Conservation (phyloP, 257 asterid genomes). For the Penstemon davidsonii region DNA sequence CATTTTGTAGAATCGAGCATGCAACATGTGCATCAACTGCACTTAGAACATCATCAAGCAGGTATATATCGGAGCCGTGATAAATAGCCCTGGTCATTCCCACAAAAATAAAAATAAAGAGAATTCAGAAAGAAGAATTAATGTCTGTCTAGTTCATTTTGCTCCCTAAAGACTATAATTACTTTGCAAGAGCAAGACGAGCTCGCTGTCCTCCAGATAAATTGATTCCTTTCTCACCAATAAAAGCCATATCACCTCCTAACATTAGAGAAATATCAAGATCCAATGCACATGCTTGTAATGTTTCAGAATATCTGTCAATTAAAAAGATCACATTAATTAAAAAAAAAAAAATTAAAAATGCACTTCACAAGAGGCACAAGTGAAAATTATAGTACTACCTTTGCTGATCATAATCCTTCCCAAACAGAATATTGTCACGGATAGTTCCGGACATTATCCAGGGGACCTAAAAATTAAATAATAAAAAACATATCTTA, state of each 20-base stretch:
- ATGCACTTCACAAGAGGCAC: too few relatives aligned
- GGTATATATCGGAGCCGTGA: constrained; percentile 59
- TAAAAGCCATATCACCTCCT: constrained; percentile 84
- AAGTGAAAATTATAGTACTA: constrained; percentile 9
- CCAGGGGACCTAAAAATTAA: constrained; percentile 75
- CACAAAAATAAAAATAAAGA: constrained; percentile 15
- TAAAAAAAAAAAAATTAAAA: not conserved
- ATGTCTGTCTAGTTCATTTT: constrained; percentile 16
- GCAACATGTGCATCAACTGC: constrained; percentile 98
- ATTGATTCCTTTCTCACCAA: constrained; percentile 90
- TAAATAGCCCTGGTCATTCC: constrained; percentile 73
- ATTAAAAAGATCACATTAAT: not conserved
- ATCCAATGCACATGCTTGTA: constrained; percentile 68
- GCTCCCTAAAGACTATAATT: constrained; percentile 19
- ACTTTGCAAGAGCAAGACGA: constrained; percentile 96
- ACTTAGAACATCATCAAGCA: constrained; percentile 95
- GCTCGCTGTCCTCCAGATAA: constrained; percentile 95
- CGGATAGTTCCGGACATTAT: constrained; percentile 92
- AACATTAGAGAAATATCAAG: constrained; percentile 79
- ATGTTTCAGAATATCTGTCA: constrained; percentile 70
- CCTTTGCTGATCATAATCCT: constrained; percentile 66
- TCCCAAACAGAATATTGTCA: constrained; percentile 85
- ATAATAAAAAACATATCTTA: not conserved
- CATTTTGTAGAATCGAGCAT: constrained; percentile 64
- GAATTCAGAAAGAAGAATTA: constrained; percentile 22